Conservation (phyloP, 352 stramenopile genomes). For the Thraustochytrium striatum region DNA sequence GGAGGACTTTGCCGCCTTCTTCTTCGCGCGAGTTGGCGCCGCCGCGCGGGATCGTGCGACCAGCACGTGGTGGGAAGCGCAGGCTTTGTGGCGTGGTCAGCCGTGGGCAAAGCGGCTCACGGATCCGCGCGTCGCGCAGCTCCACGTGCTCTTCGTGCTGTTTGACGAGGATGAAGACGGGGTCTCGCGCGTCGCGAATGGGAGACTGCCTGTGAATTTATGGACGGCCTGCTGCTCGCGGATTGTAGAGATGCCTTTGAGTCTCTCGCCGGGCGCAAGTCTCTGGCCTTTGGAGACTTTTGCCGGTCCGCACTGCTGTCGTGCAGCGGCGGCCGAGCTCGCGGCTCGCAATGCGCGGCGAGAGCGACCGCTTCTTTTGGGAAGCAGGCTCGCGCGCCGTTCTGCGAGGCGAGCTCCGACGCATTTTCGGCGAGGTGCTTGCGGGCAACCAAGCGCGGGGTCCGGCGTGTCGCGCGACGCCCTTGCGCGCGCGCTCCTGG, state of each 20-base stretch:
- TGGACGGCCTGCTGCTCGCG: not conserved
- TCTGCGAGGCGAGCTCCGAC: not conserved
- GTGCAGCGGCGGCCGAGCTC: too few relatives aligned
- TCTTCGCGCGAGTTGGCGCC: not conserved
- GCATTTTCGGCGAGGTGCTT: not conserved
- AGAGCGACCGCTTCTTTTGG: too few relatives aligned
- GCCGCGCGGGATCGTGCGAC: not conserved
- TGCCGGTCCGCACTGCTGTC: too few relatives aligned
- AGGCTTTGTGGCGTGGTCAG: not conserved
- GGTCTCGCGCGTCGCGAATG: not conserved
- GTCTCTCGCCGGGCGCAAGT: not conserved
- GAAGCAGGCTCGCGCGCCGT: not conserved
- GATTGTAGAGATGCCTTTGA: not conserved
- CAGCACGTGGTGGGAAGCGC: not conserved
- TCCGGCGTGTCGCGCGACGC: not conserved
- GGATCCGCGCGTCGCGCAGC: conserved; percentile 9
- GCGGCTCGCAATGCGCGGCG: too few relatives aligned
- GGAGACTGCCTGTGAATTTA: conserved; percentile 1
- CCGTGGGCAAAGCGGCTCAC: not conserved
- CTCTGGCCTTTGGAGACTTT: conserved; percentile 36
- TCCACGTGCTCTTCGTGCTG: conserved; percentile 21
- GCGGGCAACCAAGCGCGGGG: too few relatives aligned
- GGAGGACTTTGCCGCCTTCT: conserved; percentile 38
- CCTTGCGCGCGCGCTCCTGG: not conserved
- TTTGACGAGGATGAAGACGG: conserved; percentile 25